These are phyloP conservation scores for Heimioporus sp. DNA, from an alignment of 768 basidiomycete species.

Conservation along the genomic window DNA sequence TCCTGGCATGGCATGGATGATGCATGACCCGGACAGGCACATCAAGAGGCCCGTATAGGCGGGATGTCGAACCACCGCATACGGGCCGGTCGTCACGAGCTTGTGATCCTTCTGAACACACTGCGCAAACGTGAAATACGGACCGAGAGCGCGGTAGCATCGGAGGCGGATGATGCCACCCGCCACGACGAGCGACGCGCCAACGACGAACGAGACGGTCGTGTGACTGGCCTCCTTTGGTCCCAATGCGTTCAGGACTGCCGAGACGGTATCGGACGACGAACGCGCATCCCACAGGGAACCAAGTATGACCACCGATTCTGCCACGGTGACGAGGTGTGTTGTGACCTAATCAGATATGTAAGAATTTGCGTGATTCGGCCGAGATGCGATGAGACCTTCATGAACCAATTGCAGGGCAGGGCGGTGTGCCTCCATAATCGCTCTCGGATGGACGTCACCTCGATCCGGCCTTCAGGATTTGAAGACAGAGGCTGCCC, in stretches of 20 bases:
- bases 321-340: not conserved
- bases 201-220: slow-evolving; percentile 4
- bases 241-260: slow-evolving; percentile 4
- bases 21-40: not conserved
- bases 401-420: not conserved
- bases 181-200: not conserved
- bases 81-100: slow-evolving; percentile 28
- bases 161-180: slow-evolving; percentile 5
- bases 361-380: not conserved
- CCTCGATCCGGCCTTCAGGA: slow-evolving; percentile 5
- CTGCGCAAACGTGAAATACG: slow-evolving; percentile 17
- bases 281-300: not conserved
- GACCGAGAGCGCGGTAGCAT: slow-evolving; percentile 17
- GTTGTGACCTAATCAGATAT: not conserved
- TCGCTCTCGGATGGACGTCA: not conserved
- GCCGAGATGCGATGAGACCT: not conserved
- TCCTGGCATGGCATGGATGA: not conserved
- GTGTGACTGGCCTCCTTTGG: slow-evolving; percentile 4
- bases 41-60: slow-evolving; percentile 16
- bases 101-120: slow-evolving; percentile 19
- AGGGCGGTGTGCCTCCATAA: slow-evolving; percentile 1
- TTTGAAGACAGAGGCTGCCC: not conserved
- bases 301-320: slow-evolving; percentile 1
- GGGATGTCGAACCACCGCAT: slow-evolving; percentile 29
- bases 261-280: not conserved